Percentiles rank a stretch among this genome's conserved stretches.
These are phyloP conservation scores for Annona cherimola DNA, from an alignment of 164 flowering plant genomes.

Conservation along the genomic window DNA sequence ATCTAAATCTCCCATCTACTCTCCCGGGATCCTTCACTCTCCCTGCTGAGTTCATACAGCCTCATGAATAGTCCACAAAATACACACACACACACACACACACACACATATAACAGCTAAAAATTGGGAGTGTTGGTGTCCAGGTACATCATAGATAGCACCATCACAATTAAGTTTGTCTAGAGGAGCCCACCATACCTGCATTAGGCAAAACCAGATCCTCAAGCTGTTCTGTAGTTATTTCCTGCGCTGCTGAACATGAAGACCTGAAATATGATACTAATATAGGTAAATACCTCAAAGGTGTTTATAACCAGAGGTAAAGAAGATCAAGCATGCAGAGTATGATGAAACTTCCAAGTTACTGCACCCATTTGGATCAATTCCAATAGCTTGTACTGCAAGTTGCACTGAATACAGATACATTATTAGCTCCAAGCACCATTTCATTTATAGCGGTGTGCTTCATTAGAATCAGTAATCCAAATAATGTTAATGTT, in stretches of 20 bases:
- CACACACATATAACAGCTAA: too few species aligned
- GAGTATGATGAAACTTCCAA: neutral
- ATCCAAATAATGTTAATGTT: too few species aligned
- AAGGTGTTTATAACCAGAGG: neutral
- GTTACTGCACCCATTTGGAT: neutral
- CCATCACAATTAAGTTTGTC: neutral
- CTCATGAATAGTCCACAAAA: neutral
- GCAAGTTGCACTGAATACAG: neutral
- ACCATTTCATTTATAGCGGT: too few species aligned
- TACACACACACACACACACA: neutral
- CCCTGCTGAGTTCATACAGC: neutral
- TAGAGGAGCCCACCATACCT: neutral
- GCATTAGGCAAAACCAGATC: conserved; percentile 22
- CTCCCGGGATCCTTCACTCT: neutral
- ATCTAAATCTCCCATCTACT: neutral
- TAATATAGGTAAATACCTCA: neutral
- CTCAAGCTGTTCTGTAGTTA: conserved; percentile 46
- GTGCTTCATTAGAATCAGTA: too few species aligned
- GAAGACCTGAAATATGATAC: conserved; percentile 36
- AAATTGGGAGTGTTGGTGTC: too few species aligned
- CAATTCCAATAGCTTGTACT: neutral
- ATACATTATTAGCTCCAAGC: neutral
- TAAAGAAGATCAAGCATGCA: neutral
- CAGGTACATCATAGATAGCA: neutral
- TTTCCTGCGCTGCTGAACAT: conserved; percentile 64